A percentile compares a stretch with the other conserved stretches of the same genome.
Conservation (phyloP, 768 basidiomycete genomes). For the Cyclocybe cylindracea region DNA sequence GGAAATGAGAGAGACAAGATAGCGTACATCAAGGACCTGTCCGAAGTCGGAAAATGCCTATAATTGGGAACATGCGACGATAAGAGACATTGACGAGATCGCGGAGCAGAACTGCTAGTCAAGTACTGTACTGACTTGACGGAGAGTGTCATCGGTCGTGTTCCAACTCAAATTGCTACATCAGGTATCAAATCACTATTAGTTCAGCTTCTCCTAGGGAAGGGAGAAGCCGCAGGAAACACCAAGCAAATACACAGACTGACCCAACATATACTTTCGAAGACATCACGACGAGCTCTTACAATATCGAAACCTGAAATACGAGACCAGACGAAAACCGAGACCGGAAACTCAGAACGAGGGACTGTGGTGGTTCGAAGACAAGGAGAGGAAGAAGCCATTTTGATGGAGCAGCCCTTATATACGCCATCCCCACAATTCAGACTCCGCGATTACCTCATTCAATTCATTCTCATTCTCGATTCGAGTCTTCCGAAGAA, state of each 20-base stretch:
- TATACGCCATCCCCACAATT: slow-evolving; percentile 21
- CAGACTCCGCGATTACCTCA: slow-evolving; percentile 30
- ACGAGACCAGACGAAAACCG: slow-evolving; percentile 57
- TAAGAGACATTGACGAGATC: slow-evolving; percentile 43
- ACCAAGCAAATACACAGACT: slow-evolving; percentile 65
- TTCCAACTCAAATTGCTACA: slow-evolving; percentile 95
- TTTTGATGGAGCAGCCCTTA: slow-evolving; percentile 28
- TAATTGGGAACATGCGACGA: slow-evolving; percentile 51
- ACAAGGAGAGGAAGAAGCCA: slow-evolving; percentile 33
- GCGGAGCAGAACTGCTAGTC: slow-evolving; percentile 31
- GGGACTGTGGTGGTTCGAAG: slow-evolving; percentile 49
- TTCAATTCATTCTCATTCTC: not conserved
- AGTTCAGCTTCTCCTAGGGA: slow-evolving; percentile 53
- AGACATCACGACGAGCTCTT: slow-evolving; percentile 64
- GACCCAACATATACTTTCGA: slow-evolving; percentile 93
- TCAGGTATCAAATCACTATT: slow-evolving; percentile 52
- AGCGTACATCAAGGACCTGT: slow-evolving; percentile 89
- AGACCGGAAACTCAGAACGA: slow-evolving; percentile 54
- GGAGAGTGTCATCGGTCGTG: slow-evolving; percentile 91
- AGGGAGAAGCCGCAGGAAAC: slow-evolving; percentile 47
- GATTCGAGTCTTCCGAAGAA: too few species aligned
- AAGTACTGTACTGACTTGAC: slow-evolving; percentile 73
- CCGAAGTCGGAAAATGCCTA: slow-evolving; percentile 87
- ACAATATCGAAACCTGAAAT: slow-evolving; percentile 56
- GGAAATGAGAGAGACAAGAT: slow-evolving; percentile 37